Evolutionary conservation across 176 grass and related monocot genomes (phyloP).

Genomic region (Oryza officinalis): DNA sequence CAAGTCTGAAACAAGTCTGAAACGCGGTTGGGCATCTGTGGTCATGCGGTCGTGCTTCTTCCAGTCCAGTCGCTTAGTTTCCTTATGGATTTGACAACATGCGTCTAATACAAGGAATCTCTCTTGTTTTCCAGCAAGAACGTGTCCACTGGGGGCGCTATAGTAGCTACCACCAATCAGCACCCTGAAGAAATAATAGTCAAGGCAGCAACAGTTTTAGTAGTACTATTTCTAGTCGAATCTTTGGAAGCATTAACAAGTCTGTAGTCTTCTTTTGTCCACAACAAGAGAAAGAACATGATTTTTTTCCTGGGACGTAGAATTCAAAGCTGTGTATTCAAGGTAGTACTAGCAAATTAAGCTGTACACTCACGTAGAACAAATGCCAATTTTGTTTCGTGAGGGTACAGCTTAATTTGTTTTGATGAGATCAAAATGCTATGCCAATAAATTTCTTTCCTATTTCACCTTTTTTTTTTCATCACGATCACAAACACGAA

Average conservation of each 20-base stretch:
- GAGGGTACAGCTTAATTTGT: too few species aligned
- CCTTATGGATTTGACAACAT: neutral
- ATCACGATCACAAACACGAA: neutral
- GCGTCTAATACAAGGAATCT: neutral
- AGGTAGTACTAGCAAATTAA: neutral
- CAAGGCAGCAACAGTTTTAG: neutral
- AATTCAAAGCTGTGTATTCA: neutral
- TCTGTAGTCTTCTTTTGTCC: neutral
- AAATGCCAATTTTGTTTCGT: neutral
- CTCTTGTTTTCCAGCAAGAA: neutral
- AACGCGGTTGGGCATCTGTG: neutral
- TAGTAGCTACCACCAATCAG: neutral
- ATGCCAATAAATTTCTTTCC: neutral
- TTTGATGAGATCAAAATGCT: neutral
- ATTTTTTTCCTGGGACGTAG: neutral
- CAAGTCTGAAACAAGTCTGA: neutral
- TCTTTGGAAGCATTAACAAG: neutral
- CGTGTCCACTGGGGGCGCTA: neutral
- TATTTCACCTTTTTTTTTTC: neutral
- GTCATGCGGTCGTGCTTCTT: neutral
- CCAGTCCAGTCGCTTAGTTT: constrained; percentile 15
- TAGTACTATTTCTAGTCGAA: neutral
- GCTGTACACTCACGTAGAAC: neutral
- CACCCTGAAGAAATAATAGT: neutral
- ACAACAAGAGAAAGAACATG: neutral